Conservation (phyloP, 305 asterid genomes). For the Solanum chacoense region DNA sequence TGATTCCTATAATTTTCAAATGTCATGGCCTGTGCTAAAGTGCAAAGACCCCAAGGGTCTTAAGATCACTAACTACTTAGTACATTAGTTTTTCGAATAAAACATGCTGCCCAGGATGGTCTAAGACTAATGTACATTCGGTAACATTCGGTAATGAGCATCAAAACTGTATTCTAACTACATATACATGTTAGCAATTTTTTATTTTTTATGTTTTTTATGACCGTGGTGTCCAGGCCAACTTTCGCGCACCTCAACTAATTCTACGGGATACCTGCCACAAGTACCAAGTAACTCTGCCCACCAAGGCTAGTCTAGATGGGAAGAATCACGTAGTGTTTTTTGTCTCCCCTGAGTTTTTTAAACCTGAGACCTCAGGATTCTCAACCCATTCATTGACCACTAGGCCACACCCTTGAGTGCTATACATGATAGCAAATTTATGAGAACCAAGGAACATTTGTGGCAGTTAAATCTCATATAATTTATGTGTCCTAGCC, state of each 20-base stretch:
- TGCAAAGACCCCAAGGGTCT: background rate
- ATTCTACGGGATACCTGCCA: background rate
- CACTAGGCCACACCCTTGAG: background rate
- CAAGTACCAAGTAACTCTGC: background rate
- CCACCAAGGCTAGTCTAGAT: background rate
- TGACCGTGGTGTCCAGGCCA: background rate
- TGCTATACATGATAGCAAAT: background rate
- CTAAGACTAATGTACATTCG: background rate
- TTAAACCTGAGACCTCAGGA: background rate
- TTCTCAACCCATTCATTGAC: background rate
- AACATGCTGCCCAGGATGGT: background rate
- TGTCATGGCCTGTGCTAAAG: background rate
- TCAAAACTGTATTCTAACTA: background rate
- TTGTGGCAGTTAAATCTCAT: background rate
- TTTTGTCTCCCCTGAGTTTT: background rate
- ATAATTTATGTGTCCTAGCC: background rate
- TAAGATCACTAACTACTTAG: background rate
- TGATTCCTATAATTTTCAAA: background rate
- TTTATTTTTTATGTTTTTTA: background rate
- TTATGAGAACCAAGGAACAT: background rate
- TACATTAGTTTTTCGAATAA: background rate
- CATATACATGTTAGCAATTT: background rate
- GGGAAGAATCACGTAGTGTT: background rate
- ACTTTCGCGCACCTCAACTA: background rate
- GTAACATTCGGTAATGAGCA: background rate